Base-by-base conservation (phyloP, 345 rosid species). In the Gossypium herbaceum region DNA sequence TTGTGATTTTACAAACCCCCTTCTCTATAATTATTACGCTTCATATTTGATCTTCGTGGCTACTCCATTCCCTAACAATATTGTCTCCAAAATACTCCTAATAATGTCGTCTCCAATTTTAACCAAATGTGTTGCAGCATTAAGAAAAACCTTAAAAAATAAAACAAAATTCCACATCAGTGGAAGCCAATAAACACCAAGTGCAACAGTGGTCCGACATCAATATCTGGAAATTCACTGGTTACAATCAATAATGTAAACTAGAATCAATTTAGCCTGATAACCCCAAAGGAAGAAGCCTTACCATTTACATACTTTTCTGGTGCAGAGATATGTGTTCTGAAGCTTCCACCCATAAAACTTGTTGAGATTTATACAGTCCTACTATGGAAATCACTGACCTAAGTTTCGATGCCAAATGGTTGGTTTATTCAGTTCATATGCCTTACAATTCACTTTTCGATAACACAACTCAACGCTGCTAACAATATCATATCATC, bases 1-100 rank as follows among this genome's bases (percentile, higher is more conserved):
- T 66, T 29, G 25, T 56, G 71, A 67, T 72, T 76, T 63, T 72
- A 68, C 76, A 74, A 52, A 0, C 17, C 45, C 24, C 1, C 27
- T 13, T 34, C 76, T 7, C 19, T 55, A 52, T 61, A 57, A 69
- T 17, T 34, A 17, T 9, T 34, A 34, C 1, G 0, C 5, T 0
- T 29, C 1, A 4, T 34, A 34, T 4, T 34, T 34, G 7, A 34
- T 7, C 0, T 34, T 34, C 41, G 7, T 4, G 1, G 7, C 1
- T 34, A 5, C 41, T 5, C 1, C 7, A 7, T 34, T 5, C 7
- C 7, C 7, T 34, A 34, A 34, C 7, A 34, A 34, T 34, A 5
- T 34, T 0, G 41, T 5, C 1, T 34, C 1, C 7, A 34, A 34
- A 34, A 34, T 34, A 34, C 1, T 0, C 1, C 1, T 4, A 34